Percentiles rank a stretch among this genome's conserved stretches.
Evolutionary conservation across 2,329 filamentous ascomycete genomes (phyloP).

Genomic region (Pestalotiopsis sp.): DNA sequence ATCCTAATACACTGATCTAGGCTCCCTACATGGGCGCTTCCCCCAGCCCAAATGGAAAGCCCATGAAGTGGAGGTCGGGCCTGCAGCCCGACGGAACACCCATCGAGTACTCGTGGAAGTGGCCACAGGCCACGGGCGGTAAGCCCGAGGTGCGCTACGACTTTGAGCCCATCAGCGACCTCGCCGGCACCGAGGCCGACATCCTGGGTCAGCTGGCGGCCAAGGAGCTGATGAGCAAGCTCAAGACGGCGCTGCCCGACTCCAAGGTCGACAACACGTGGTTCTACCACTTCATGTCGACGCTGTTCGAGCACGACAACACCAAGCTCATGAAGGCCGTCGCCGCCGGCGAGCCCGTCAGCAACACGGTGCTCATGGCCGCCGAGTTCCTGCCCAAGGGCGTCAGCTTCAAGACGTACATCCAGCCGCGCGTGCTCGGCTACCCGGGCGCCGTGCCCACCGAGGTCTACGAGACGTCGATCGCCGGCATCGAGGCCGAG

Average conservation of each 20-base stretch:
- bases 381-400: constrained; percentile 14
- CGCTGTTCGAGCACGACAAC: constrained; percentile 16
- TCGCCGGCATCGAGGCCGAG: background rate
- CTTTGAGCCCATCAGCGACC: constrained; percentile 13
- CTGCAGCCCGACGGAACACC: constrained; percentile 13
- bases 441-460: constrained; percentile 5
- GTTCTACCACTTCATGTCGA: constrained; percentile 16
- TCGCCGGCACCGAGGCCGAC: constrained; percentile 10
- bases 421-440: constrained; percentile 11
- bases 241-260: constrained; percentile 1
- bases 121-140: background rate
- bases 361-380: constrained; percentile 9
- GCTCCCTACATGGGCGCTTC: constrained; percentile 15
- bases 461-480: background rate
- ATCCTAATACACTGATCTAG: background rate
- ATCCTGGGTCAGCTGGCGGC: constrained; percentile 9
- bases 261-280: constrained; percentile 10
- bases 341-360: constrained; percentile 3
- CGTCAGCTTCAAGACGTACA: constrained; percentile 15
- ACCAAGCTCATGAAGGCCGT: constrained; percentile 8
- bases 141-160: constrained; percentile 12
- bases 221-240: constrained; percentile 11
- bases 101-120: constrained; percentile 18
- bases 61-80: constrained; percentile 12
- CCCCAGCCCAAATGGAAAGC: constrained; percentile 3